Evolutionary conservation across 1,284 basidiomycete species (phyloP), one percentile per base, ranked within the genome.

Genomic region (Marasmius oreades): DNA sequence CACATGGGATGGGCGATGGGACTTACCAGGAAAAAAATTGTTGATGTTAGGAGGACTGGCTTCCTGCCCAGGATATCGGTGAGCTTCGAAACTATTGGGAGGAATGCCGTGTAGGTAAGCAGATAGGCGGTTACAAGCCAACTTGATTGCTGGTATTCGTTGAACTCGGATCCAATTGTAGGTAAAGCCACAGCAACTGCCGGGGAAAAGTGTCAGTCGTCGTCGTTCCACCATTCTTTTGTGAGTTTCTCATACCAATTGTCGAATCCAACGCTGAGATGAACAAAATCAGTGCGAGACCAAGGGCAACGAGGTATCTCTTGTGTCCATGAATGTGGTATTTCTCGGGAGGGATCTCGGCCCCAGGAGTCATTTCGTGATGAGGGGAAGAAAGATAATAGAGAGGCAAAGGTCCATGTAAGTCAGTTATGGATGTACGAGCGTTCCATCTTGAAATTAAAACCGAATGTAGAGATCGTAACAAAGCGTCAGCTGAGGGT

Each of bases 241-340:
- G 7, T 5, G 24, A 20, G 20, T 31, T 31, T 10, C 2, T 14
- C 47, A 10, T 6, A 50, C 47, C 47, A 16, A 50, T 50, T 2
- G 47, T 50, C 10, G 47, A 50, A 18, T 50, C 47, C 14, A 50
- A 14, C 18, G 47, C 33, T 16, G 47, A 50, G 16, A 50, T 50
- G 47, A 50, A 50, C 31, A 50, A 31, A 31, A 50, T 50, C 10
- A 50, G 47, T n/a, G 47, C 20, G 33, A 50, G 47, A 16, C 47
- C 47, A 31, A 31, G 7, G 20, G 47, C 47, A 14, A 50, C 47
- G 4, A 50, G 16, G 26, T 28, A 31, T 31, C 47, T 50, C 26
- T 50, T 50, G 47, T 28, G 33, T n/a, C 47, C 47, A 31, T 50
- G 31, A 14, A 50, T 50, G 33, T 50, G 26, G 24, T 50, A 50